Percentiles rank a stretch among this genome's conserved stretches.
phyloP scores from a whole-genome alignment of 108 stramenopile genomes.

The Fragilaria crotonensis region DNA sequence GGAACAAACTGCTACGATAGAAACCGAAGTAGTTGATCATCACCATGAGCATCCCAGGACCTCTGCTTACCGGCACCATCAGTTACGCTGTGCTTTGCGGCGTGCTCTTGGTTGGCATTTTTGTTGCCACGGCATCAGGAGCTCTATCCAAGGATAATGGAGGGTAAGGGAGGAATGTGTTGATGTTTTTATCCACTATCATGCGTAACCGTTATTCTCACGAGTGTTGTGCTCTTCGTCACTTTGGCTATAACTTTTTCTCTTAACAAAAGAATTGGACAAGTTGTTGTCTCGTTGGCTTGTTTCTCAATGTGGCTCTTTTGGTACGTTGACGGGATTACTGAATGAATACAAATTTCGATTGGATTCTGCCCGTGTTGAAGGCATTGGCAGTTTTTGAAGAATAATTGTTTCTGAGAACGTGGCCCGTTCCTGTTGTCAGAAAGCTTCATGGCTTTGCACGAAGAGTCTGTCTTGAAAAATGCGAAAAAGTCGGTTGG shows the following conservation, averaged over 20 bases:
- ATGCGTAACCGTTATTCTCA: no score
- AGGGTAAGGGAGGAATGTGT: slow-evolving; percentile 46
- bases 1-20: no score
- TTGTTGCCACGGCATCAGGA: slow-evolving; percentile 55
- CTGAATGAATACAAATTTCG: no score
- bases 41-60: slow-evolving; percentile 66
- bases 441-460: no score
- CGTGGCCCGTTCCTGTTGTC: no score
- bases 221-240: neutral
- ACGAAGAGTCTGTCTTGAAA: no score
- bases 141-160: slow-evolving; percentile 77
- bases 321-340: slow-evolving; percentile 68
- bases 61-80: slow-evolving; percentile 69
- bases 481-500: no score
- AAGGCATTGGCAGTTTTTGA: no score
- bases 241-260: neutral
- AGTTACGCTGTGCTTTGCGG: slow-evolving; percentile 61
- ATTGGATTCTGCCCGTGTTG: no score
- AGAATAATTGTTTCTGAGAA: no score
- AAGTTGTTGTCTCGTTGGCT: slow-evolving; percentile 69
- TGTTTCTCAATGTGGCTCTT: slow-evolving; percentile 79
- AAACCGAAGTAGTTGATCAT: no score
- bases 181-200: neutral
- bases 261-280: slow-evolving; percentile 49
- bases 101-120: slow-evolving; percentile 47